Conservation (phyloP, 305 asterid genomes). For the Fraxinus sp. region DNA sequence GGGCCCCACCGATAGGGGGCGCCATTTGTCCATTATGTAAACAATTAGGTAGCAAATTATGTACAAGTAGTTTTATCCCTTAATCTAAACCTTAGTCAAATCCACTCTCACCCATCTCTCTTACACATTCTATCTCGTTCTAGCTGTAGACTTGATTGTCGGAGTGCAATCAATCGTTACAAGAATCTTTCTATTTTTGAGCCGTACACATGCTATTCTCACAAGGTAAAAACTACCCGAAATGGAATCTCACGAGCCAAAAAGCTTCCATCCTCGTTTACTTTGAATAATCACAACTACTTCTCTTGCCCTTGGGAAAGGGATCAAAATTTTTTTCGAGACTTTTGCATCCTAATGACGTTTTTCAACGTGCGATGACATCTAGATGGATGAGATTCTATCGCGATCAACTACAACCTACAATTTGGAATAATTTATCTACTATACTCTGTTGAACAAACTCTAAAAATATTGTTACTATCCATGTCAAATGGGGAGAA, state of each 20-base stretch:
- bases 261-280: no score
- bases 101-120: neutral
- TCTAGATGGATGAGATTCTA: neutral
- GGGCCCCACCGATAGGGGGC: no score
- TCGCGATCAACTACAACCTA: neutral
- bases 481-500: neutral
- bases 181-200: no score
- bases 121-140: neutral
- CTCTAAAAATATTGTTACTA: neutral
- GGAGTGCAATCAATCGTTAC: no score
- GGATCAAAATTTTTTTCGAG: no score
- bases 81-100: neutral
- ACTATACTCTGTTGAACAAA: neutral
- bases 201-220: no score
- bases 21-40: no score
- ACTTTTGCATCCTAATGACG: neutral
- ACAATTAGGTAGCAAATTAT: no score
- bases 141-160: neutral
- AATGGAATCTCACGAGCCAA: no score
- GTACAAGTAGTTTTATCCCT: neutral
- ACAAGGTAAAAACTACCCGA: no score
- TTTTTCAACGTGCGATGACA: neutral
- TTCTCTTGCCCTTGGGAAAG: no score
- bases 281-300: no score
- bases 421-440: conserved; percentile 1